Base-by-base conservation (phyloP, 345 rosid genomes). In the Gossypium australe region DNA sequence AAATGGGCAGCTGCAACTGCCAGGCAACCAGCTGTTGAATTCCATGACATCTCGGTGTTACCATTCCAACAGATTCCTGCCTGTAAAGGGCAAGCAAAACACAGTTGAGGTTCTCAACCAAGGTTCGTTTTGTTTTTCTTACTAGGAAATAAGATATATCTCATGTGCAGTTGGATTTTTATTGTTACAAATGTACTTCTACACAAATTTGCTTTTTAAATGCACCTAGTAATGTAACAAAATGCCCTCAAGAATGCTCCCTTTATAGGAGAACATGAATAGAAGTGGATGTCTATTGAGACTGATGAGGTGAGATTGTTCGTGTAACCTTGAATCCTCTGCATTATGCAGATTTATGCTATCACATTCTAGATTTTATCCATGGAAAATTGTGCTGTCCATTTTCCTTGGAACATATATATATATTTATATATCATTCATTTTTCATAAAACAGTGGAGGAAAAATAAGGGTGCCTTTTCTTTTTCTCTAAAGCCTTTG, bases 1-100 rank as follows among this genome's bases (percentile, higher is more conserved):
- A 66, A 86, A 83, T 56, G 89, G 83, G 73, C 84, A 80, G 73
- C 68, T 80, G 59, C 81, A 66, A 78, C 38, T 82, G 24, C 78
- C 74, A 71, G 81, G 76, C 76, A 82, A 72, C 75, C 80, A 78
- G 77, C 71, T 66, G 29, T 78, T 82, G 34, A 79, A 77, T 68
- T 59, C 86, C 44, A 57, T 71, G 66, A 71, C 82, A 44, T 73
- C 43, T 63, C 66, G 27, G 53, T 24, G 5, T 77, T 83, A 73
- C 52, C 78, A 85, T 72, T 77, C 87, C 71, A 78, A 73, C 74
- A 83, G 86, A 77, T 86, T 84, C 67, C 77, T 85, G 67, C 76
- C 80, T 13, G 66, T 78, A 73, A 82, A 80, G 73, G 71, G 72
- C 68, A 88, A 85, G 82, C 79, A 75, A 72, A 70, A 49, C 43